Evolutionary conservation across 805 yeast species (phyloP).

Genomic region (Candida corydali): DNA sequence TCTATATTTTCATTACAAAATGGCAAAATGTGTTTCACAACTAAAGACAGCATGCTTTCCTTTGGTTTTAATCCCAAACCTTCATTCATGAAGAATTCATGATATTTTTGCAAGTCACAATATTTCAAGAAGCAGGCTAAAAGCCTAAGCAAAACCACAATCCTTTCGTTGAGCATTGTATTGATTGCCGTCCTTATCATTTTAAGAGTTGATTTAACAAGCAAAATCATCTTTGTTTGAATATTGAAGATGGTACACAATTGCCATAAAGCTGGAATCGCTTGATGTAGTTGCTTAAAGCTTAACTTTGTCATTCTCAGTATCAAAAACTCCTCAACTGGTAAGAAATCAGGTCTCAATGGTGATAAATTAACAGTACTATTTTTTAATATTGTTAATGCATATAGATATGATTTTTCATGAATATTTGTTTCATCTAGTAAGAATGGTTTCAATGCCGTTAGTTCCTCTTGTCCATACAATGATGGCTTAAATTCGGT

Average conservation of each 20-base stretch:
- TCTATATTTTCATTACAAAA: conserved; percentile 41
- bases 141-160: conserved; percentile 55
- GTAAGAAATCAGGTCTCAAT: conserved; percentile 50
- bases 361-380: conserved; percentile 42
- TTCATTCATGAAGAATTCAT: conserved; percentile 35
- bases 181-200: conserved; percentile 8
- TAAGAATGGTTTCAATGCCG: conserved; percentile 61
- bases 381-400: conserved; percentile 51
- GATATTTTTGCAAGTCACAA: conserved; percentile 54
- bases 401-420: conserved; percentile 40
- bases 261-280: conserved; percentile 65
- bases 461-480: conserved; percentile 62
- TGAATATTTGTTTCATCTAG: conserved; percentile 43
- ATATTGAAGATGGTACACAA: conserved; percentile 46
- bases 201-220: conserved; percentile 19
- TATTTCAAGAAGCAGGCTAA: conserved; percentile 69
- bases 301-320: conserved; percentile 56
- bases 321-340: conserved; percentile 50
- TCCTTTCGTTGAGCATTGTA: conserved; percentile 36
- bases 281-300: conserved; percentile 61
- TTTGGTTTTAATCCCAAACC: conserved; percentile 40
- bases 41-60: conserved; percentile 55
- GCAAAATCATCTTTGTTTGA: conserved; percentile 46
- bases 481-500: conserved; percentile 50
- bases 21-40: conserved; percentile 54